phyloP scores from a whole-genome alignment of 192 early-diverging fungal genomes.

The Entophlyctis helioformis region DNA sequence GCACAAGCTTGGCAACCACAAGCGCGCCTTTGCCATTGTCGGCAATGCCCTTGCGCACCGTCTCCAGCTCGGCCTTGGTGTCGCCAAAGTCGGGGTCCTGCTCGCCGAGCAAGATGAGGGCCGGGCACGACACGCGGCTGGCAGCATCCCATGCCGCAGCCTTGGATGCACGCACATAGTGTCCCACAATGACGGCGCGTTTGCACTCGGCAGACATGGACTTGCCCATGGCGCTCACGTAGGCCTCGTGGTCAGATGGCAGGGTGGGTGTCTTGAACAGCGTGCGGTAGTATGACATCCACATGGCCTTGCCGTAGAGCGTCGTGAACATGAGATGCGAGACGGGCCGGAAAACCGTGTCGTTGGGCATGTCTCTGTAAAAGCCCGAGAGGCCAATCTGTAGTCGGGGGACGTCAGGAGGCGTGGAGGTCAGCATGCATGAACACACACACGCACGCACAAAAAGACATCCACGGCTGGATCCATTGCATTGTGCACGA shows the following conservation, averaged over 20 bases:
- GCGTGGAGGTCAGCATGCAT: too few species aligned
- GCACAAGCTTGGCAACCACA: too few species aligned
- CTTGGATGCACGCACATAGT: conserved; percentile 10
- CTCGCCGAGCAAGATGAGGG: conserved; percentile 13
- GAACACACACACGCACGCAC: too few species aligned
- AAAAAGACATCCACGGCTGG: too few species aligned
- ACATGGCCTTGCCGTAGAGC: conserved; percentile 13
- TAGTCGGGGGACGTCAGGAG: background rate
- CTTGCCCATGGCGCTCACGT: conserved; percentile 8
- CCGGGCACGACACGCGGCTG: conserved; percentile 1
- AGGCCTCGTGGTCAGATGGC: conserved; percentile 10
- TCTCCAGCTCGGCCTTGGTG: conserved; percentile 5
- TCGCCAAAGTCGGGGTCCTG: conserved; percentile 19
- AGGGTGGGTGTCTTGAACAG: conserved; percentile 11
- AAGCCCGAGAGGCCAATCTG: background rate
- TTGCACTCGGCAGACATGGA: conserved; percentile 9
- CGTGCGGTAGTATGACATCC: conserved; percentile 5
- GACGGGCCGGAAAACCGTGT: conserved; percentile 3
- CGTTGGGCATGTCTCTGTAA: background rate
- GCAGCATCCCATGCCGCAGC: conserved; percentile 2
- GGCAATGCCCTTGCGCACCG: background rate
- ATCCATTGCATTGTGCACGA: too few species aligned
- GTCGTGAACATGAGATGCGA: conserved; percentile 11
- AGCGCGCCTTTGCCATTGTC: too few species aligned
- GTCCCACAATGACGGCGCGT: conserved; percentile 5